Conservation (phyloP, 1,284 basidiomycete genomes). For the Pseudozyma sp. region DNA sequence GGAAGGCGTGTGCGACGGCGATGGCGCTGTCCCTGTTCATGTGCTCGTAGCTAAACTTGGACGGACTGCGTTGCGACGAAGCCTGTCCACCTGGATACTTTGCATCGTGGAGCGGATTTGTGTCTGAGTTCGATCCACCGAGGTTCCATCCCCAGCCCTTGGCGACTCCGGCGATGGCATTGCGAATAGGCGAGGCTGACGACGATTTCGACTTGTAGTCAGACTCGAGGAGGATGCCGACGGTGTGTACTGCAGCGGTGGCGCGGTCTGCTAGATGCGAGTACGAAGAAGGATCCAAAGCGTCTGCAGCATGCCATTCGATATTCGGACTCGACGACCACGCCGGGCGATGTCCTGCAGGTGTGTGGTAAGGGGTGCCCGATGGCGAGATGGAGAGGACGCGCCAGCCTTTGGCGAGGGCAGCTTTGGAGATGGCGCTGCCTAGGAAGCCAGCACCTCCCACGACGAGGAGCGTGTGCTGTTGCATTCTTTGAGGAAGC, state of each 20-base stretch:
- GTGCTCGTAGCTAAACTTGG: conserved; percentile 75
- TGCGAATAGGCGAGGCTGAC: conserved; percentile 26
- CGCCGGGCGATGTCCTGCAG: conserved; percentile 86
- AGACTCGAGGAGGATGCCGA: conserved; percentile 89
- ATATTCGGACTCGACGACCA: conserved; percentile 75
- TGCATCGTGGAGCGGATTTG: conserved; percentile 65
- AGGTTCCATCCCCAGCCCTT: conserved; percentile 69
- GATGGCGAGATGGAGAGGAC: conserved; percentile 91
- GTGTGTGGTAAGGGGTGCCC: conserved; percentile 84
- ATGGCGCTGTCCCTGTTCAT: conserved; percentile 80
- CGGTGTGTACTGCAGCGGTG: conserved; percentile 88
- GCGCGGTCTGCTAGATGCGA: conserved; percentile 76
- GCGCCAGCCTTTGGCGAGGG: conserved; percentile 82
- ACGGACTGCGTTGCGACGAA: conserved; percentile 1
- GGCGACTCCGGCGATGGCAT: conserved; percentile 52
- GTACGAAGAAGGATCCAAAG: conserved; percentile 83
- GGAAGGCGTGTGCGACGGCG: conserved; percentile 67
- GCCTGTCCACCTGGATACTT: conserved; percentile 25
- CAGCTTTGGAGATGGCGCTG: conserved; percentile 88
- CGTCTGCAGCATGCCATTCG: conserved; percentile 62
- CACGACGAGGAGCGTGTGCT: conserved; percentile 73
- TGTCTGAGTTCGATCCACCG: conserved; percentile 37
- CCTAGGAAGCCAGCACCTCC: conserved; percentile 97
- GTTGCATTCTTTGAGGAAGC: conserved; percentile 8
- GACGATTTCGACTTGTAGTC: conserved; percentile 77